Evolutionary conservation across 768 basidiomycete species (phyloP).

Genomic region (Auriscalpium vulgare): DNA sequence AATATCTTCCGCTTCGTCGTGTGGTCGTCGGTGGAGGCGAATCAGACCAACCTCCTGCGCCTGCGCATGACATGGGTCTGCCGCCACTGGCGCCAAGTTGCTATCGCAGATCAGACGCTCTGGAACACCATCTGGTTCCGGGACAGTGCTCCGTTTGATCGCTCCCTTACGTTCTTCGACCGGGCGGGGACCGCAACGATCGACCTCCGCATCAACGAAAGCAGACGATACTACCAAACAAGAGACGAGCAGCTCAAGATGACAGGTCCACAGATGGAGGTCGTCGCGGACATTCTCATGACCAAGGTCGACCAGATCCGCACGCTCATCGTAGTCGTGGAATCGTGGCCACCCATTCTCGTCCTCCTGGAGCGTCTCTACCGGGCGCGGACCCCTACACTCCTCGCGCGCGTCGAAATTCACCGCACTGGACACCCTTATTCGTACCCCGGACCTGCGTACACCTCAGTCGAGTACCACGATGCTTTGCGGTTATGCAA

Average conservation of each 20-base stretch:
- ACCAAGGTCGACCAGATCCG: conserved; percentile 49
- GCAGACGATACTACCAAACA: conserved; percentile 5
- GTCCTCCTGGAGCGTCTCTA: conserved; percentile 42
- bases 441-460: conserved; percentile 36
- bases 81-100: conserved; percentile 22
- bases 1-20: conserved; percentile 55
- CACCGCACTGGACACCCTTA: conserved; percentile 47
- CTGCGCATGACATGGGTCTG: conserved; percentile 53
- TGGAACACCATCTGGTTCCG: conserved; percentile 57
- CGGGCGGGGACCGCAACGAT: conserved; percentile 47
- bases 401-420: conserved; percentile 56
- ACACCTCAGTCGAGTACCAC: conserved; percentile 26
- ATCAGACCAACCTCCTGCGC: conserved; percentile 24
- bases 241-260: conserved; percentile 19
- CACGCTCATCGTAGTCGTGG: conserved; percentile 48
- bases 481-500: conserved; percentile 43
- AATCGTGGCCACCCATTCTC: conserved; percentile 46
- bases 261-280: conserved; percentile 34
- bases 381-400: conserved; percentile 5
- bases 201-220: conserved; percentile 55
- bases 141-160: conserved; percentile 39
- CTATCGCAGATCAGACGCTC: conserved; percentile 17
- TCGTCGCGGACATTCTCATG: conserved; percentile 44
- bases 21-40: conserved; percentile 35
- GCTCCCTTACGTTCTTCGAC: conserved; percentile 49